Evolutionary conservation across 345 rosid species (phyloP), one percentile per base, ranked within the genome.

Genomic region (Toxicodendron radicans): DNA sequence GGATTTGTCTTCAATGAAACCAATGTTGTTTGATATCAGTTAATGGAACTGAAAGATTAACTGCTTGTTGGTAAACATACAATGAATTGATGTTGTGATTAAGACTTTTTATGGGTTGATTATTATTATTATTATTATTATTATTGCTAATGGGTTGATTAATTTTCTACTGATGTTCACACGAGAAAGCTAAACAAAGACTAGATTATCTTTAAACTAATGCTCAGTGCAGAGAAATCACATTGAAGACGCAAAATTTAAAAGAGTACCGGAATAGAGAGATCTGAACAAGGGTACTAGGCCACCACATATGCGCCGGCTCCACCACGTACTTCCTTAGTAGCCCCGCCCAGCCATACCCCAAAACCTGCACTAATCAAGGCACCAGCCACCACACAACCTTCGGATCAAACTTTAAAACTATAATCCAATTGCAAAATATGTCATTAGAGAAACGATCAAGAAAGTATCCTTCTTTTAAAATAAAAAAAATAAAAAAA

Each of bases 261-360:
- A 20, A 62, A 61, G 24, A 21, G 51, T 65, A 81, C 81, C 79
- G 53, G 77, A 81, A 78, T 23, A 81, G 66, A 3, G 84, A 81
- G 41, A 81, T 78, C 43, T 71, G 84, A 72, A 75, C 84, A 30
- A 78, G 81, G 17, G 81, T 78, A 53, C 79, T 72, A 7, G 81
- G 84, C 84, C 79, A 81, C 84, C 84, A 75, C 84, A 81, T 81
- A 3, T 74, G 74, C 20, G 81, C 84, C 10, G 79, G 84, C 74
- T 81, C 81, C 52, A 78, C 81, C 52, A 78, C 84, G 64, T 77
- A 81, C 64, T 72, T 78, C 79, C 84, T 81, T 51, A 81, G 74
- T 1, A 81, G 62, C 35, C 84, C 81, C 13, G 79, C 84, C 81
- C 81, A 77, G 14, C 81, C 81, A 35, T 81, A 81, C 7, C 84